Evolutionary conservation across 1,284 basidiomycete species (phyloP).

Genomic region (Cryptococcus jaspeensis): DNA sequence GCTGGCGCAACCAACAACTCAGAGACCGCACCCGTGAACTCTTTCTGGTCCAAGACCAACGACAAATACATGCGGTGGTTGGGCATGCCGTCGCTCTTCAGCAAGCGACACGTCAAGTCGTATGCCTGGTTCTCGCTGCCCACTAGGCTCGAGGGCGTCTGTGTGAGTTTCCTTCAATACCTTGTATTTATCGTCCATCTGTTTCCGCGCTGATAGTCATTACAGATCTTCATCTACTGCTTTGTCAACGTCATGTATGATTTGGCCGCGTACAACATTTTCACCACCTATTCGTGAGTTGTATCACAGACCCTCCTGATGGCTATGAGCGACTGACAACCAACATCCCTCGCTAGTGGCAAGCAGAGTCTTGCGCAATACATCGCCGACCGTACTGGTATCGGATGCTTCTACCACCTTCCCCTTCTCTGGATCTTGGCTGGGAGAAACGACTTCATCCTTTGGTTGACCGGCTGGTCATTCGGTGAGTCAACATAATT

Average conservation of each 20-base stretch:
- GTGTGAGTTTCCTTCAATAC: slow-evolving; percentile 15
- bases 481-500: slow-evolving; percentile 17
- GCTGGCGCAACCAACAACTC: not conserved
- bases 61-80: not conserved
- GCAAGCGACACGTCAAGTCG: not conserved
- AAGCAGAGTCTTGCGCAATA: slow-evolving; percentile 16
- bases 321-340: not conserved
- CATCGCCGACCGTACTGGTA: slow-evolving; percentile 28
- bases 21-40: not conserved
- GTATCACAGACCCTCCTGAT: no score
- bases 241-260: slow-evolving; percentile 37
- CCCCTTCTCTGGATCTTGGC: slow-evolving; percentile 31
- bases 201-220: not conserved
- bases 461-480: slow-evolving; percentile 38
- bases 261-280: slow-evolving; percentile 57
- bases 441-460: slow-evolving; percentile 32
- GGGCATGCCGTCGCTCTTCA: not conserved
- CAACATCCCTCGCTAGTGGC: slow-evolving; percentile 3
- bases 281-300: slow-evolving; percentile 39
- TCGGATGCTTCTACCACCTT: slow-evolving; percentile 35
- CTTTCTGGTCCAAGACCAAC: not conserved
- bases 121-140: slow-evolving; percentile 25
- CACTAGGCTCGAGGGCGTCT: slow-evolving; percentile 27
- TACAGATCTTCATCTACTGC: slow-evolving; percentile 28
- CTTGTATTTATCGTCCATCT: no score